Conservation (phyloP, 345 rosid genomes). For the Punica granatum region DNA sequence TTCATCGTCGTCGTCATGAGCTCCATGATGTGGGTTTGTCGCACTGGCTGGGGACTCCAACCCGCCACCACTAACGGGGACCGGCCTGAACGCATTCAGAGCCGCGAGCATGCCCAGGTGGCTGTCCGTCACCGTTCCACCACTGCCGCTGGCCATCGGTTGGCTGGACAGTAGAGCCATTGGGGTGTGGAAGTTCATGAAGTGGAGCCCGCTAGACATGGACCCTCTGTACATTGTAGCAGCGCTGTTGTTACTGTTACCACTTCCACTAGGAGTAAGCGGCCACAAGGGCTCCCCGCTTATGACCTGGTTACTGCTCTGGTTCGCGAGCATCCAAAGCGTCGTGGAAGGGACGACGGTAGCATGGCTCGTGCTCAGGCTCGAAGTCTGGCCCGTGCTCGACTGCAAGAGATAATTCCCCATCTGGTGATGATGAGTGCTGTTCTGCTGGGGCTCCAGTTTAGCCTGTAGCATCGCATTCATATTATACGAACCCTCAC, state of each 20-base stretch:
- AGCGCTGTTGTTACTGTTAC: slow-evolving; percentile 8
- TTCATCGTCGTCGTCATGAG: slow-evolving; percentile 5
- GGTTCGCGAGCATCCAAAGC: slow-evolving; percentile 56
- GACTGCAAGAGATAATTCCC: slow-evolving; percentile 48
- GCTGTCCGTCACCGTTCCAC: slow-evolving; percentile 30
- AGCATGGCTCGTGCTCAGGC: slow-evolving; percentile 11
- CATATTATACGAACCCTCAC: neutral
- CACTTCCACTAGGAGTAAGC: slow-evolving; percentile 23
- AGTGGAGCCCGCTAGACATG: slow-evolving; percentile 51
- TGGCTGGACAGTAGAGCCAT: slow-evolving; percentile 66
- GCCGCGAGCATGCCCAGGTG: slow-evolving; percentile 65
- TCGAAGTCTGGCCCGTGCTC: slow-evolving; percentile 33
- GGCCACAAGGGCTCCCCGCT: slow-evolving; percentile 40
- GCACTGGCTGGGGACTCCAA: slow-evolving; percentile 4
- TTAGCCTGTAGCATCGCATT: slow-evolving; percentile 7
- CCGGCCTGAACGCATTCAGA: slow-evolving; percentile 49
- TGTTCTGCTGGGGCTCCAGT: slow-evolving; percentile 15
- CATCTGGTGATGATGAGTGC: slow-evolving; percentile 21
- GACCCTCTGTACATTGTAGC: slow-evolving; percentile 28
- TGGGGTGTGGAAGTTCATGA: slow-evolving; percentile 69
- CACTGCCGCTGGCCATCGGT: slow-evolving; percentile 32
- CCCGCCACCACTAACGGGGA: slow-evolving; percentile 14
- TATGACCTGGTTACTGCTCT: slow-evolving; percentile 26
- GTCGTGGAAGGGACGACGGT: slow-evolving; percentile 28
- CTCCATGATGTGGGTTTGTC: slow-evolving; percentile 5